Evolutionary conservation across 257 asterid species (phyloP), one percentile per base, ranked within the genome.

Genomic region (Parsonsia alboflavescens): DNA sequence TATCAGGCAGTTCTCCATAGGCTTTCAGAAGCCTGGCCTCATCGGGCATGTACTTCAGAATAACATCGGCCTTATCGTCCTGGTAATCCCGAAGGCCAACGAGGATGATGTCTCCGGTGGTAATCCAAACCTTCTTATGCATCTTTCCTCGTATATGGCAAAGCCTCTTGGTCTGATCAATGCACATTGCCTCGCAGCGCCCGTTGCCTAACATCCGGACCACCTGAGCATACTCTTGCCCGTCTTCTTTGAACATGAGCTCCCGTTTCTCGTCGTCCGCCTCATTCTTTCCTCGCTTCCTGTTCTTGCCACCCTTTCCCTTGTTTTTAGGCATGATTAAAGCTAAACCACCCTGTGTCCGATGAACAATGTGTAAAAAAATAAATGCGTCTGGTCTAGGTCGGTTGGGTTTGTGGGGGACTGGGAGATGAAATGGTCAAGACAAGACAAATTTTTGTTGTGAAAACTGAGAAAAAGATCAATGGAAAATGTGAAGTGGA

Each of bases 1-100:
- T 41, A 39, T 41, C 56, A 15, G 41, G 56, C 39, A 67, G 41
- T 54, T 67, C 54, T 1, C 56, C 72, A 5, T 44, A n/a, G 16
- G 54, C 56, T n/a, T 67, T 44, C 56, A 67, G n/a, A 44, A 44
- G 72, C 39, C 72, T 42, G 72, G 72, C 72, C 17, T 67, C 54
- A 11, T 67, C 36, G 16, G 53, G 71, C 71, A 21, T 67, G 54
- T 67, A 42, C 8, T 42, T 42, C 2, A 42, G 71, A 54, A 67
- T 42, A 26, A 67, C 71, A n/a, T 67, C 54, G n/a, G 54, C 71
- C 54, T 67, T 44, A 28, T 67, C 72, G 30, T 67, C 54, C 72
- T 44, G 54, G 50, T 67, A 67, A 17, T 67, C 39, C 39, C 52
- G 0, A 13, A 44, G 72, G n/a, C 56, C 56, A 5, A 44, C 39